Conservation (phyloP, 2,329 filamentous ascomycete genomes). For the Fusarium sp. region DNA sequence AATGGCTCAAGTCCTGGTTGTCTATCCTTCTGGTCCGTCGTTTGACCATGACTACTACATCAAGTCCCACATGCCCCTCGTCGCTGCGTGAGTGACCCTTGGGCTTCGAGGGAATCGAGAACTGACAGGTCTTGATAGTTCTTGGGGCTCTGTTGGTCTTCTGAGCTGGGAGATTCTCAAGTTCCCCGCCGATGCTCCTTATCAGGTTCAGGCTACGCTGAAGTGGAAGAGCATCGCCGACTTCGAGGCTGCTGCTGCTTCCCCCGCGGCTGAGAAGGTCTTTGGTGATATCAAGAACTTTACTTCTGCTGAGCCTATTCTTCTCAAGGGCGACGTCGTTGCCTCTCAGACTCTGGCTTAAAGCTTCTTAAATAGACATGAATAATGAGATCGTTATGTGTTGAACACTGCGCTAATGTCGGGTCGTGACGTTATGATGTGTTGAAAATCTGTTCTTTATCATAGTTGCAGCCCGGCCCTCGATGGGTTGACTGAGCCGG, state of each 20-base stretch:
- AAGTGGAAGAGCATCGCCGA: constrained; percentile 37
- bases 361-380: neutral
- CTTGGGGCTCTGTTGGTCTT: constrained; percentile 35
- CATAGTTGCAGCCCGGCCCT: too few relatives aligned
- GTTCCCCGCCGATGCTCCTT: constrained; percentile 30
- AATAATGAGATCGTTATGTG: neutral
- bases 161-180: constrained; percentile 36
- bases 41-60: constrained; percentile 45
- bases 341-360: constrained; percentile 9
- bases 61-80: constrained; percentile 43
- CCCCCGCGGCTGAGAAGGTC: constrained; percentile 8
- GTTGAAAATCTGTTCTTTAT: too few relatives aligned
- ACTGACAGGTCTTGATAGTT: constrained; percentile 17
- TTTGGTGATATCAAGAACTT: constrained; percentile 43
- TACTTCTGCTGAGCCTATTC: constrained; percentile 31
- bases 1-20: constrained; percentile 42
- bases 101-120: too few relatives aligned
- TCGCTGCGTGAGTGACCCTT: constrained; percentile 29
- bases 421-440: too few relatives aligned
- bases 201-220: constrained; percentile 41
- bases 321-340: constrained; percentile 38
- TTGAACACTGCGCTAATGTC: neutral
- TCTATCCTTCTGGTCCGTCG: constrained; percentile 42
- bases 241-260: constrained; percentile 26
- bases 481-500: too few relatives aligned